These are phyloP conservation scores for Annona squamosa DNA, from an alignment of 164 flowering plant genomes.

Conservation along the genomic window DNA sequence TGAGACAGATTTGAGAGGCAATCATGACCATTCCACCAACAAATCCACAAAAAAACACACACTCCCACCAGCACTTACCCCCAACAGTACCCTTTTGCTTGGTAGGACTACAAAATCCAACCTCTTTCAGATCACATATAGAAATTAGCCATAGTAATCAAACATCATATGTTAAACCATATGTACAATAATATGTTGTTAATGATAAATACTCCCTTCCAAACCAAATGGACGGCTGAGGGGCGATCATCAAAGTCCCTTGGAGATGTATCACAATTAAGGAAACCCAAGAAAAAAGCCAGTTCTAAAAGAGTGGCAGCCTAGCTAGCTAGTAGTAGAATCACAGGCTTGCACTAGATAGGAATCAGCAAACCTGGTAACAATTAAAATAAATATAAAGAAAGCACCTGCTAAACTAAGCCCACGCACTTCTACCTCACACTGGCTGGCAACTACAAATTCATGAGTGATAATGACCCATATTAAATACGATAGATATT, in stretches of 20 bases:
- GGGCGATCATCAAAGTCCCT: neutral
- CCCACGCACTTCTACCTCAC: too few relatives aligned
- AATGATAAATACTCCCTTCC: constrained; percentile 6
- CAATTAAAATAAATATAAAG: too few relatives aligned
- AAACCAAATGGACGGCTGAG: constrained; percentile 1
- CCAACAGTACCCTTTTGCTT: neutral
- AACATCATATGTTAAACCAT: constrained; percentile 4
- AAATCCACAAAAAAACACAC: too few relatives aligned
- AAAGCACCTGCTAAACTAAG: too few relatives aligned
- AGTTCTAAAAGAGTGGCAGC: neutral
- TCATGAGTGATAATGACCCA: too few relatives aligned
- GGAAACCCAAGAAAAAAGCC: neutral
- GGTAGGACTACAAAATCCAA: neutral
- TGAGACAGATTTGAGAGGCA: neutral
- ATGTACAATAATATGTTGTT: constrained; percentile 5
- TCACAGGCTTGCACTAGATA: too few relatives aligned
- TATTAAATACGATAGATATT: too few relatives aligned
- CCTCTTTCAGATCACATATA: neutral
- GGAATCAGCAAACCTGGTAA: too few relatives aligned
- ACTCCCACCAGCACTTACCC: neutral
- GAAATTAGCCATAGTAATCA: neutral
- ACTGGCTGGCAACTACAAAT: too few relatives aligned
- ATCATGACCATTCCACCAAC: neutral
- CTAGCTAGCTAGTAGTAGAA: neutral
- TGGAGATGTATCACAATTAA: neutral